Conservation (phyloP, 1,284 basidiomycete species). For the Volvariella volvacea region DNA sequence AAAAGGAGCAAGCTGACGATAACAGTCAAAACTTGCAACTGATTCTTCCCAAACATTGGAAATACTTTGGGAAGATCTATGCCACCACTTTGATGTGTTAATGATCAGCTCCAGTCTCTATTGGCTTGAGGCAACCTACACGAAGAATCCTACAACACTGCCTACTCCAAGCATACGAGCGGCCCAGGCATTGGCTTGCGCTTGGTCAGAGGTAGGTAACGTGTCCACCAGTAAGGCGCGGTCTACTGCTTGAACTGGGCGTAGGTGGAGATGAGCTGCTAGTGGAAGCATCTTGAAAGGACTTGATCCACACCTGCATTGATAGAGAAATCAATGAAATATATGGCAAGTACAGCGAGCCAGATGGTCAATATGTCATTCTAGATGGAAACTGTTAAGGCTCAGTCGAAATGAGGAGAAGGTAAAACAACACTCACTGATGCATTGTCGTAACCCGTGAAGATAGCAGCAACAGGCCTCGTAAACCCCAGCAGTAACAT, state of each 20-base stretch:
- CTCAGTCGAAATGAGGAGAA: too few relatives aligned
- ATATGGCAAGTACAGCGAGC: constrained; percentile 83
- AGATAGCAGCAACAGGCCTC: constrained; percentile 59
- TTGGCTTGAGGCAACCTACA: constrained; percentile 67
- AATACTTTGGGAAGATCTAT: constrained; percentile 61
- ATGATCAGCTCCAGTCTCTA: too few relatives aligned
- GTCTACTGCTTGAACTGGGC: constrained; percentile 72
- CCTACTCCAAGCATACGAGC: constrained; percentile 83
- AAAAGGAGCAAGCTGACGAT: constrained; percentile 50
- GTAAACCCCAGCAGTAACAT: constrained; percentile 88
- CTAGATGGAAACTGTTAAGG: constrained; percentile 24
- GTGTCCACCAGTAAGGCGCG: constrained; percentile 76
- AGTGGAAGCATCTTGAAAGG: background rate
- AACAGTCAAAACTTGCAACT: constrained; percentile 71
- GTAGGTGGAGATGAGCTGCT: constrained; percentile 1
- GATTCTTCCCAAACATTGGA: constrained; percentile 69
- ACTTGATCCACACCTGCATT: constrained; percentile 75
- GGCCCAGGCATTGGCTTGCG: constrained; percentile 92
- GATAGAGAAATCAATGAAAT: constrained; percentile 88
- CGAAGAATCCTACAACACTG: constrained; percentile 79
- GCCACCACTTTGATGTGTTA: constrained; percentile 50
- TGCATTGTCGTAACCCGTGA: constrained; percentile 33
- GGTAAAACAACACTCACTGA: constrained; percentile 17
- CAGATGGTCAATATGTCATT: constrained; percentile 63
- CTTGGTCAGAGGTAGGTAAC: constrained; percentile 65